Conservation (phyloP, 768 basidiomycete genomes). For the Candolleomyces eurysporus region DNA sequence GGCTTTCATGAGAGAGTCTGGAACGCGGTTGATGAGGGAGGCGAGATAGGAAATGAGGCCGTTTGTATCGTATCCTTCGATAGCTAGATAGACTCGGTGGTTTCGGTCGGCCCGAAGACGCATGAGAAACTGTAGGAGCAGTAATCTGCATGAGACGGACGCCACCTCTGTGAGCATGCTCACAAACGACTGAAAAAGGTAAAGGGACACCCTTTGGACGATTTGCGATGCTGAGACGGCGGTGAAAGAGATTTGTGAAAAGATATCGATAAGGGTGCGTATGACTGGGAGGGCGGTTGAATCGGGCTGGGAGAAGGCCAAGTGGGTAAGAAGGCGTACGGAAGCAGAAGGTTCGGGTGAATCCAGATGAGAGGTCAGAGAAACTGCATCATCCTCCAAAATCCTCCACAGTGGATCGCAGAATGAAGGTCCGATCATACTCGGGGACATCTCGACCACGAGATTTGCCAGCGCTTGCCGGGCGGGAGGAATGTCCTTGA, state of each 20-base stretch:
- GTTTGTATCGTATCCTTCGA: slow-evolving; percentile 51
- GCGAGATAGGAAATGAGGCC: slow-evolving; percentile 59
- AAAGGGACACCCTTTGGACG: slow-evolving; percentile 52
- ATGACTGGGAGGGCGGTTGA: slow-evolving; percentile 35
- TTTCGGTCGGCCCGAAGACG: slow-evolving; percentile 87
- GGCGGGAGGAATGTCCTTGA: slow-evolving; percentile 69
- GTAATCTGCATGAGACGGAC: slow-evolving; percentile 61
- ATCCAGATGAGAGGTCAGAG: slow-evolving; percentile 53
- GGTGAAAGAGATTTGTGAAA: slow-evolving; percentile 70
- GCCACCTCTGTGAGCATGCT: slow-evolving; percentile 42
- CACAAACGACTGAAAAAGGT: slow-evolving; percentile 52
- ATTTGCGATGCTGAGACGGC: slow-evolving; percentile 48
- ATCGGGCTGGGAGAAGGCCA: slow-evolving; percentile 30
- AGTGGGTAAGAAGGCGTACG: slow-evolving; percentile 61
- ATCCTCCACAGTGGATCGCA: slow-evolving; percentile 54
- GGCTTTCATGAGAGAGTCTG: slow-evolving; percentile 10
- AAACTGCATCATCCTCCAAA: slow-evolving; percentile 72
- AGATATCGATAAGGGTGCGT: slow-evolving; percentile 61
- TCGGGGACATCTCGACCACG: slow-evolving; percentile 45
- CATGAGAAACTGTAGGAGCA: slow-evolving; percentile 83
- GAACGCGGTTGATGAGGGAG: slow-evolving; percentile 58
- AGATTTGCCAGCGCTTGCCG: slow-evolving; percentile 52
- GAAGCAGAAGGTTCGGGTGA: slow-evolving; percentile 23
- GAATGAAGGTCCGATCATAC: slow-evolving; percentile 28
- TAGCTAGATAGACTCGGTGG: slow-evolving; percentile 76